Percentiles rank a stretch among this genome's conserved stretches.
phyloP scores from a whole-genome alignment of 106 monocot genomes.

The Phalaenopsis aphrodite region DNA sequence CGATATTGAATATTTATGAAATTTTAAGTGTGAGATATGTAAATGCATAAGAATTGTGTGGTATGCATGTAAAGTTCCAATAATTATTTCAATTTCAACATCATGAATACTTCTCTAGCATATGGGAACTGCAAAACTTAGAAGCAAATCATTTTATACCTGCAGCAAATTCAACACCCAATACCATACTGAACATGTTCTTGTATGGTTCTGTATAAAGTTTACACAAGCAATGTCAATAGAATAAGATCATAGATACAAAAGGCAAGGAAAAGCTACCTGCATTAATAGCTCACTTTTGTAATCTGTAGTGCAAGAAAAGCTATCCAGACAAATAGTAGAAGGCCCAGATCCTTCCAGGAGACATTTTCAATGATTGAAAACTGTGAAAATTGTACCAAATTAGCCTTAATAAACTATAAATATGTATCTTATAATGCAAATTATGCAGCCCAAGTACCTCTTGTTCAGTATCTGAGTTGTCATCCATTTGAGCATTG shows the following conservation, averaged over 20 bases:
- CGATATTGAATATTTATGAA: too few species aligned
- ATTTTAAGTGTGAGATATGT: too few species aligned
- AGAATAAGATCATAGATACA: not conserved
- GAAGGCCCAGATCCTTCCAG: slow-evolving; percentile 79
- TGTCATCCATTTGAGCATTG: slow-evolving; percentile 13
- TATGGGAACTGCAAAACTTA: not conserved
- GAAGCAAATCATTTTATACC: slow-evolving; percentile 18
- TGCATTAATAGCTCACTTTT: slow-evolving; percentile 25
- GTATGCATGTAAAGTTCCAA: not conserved
- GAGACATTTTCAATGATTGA: slow-evolving; percentile 45
- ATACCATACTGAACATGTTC: slow-evolving; percentile 48
- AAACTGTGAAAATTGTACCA: slow-evolving; percentile 20
- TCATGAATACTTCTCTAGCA: not conserved
- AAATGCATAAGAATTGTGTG: too few species aligned
- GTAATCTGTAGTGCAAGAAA: slow-evolving; percentile 57
- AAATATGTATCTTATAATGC: not conserved
- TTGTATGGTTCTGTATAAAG: slow-evolving; percentile 46
- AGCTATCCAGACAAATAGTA: slow-evolving; percentile 62
- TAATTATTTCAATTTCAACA: not conserved
- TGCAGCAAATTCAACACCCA: slow-evolving; percentile 64
- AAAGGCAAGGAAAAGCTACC: not conserved
- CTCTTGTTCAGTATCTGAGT: slow-evolving; percentile 22
- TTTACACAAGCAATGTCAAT: slow-evolving; percentile 4
- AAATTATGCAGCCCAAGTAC: slow-evolving; percentile 16
- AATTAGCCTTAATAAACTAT: not conserved